phyloP scores from a whole-genome alignment of 2,329 filamentous ascomycete genomes.

The Calonectria pauciramosa region DNA sequence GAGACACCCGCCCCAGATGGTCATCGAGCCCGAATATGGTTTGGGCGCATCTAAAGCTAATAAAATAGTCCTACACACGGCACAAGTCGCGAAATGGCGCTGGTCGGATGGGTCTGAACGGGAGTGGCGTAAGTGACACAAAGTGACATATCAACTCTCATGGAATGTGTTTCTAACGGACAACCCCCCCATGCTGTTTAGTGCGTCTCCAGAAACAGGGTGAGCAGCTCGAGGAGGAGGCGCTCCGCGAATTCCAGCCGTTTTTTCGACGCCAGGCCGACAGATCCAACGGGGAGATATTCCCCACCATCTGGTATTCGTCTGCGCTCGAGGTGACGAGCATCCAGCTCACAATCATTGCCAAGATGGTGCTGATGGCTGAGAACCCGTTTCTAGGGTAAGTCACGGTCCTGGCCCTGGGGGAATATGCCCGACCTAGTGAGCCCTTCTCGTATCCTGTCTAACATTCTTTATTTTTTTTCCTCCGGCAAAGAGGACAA shows the following conservation, averaged over 20 bases:
- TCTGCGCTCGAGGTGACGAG: constrained; percentile 57
- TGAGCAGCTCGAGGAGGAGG: constrained; percentile 50
- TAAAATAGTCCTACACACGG: constrained; percentile 57
- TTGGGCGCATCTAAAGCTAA: constrained; percentile 54
- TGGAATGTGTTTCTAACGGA: not conserved
- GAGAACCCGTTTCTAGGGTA: constrained; percentile 56
- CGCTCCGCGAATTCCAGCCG: constrained; percentile 50
- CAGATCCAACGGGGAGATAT: constrained; percentile 54
- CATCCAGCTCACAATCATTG: constrained; percentile 56
- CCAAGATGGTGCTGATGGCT: constrained; percentile 55
- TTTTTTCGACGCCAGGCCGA: constrained; percentile 52
- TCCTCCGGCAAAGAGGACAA: constrained; percentile 34
- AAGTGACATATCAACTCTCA: not conserved
- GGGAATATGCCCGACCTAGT: not conserved
- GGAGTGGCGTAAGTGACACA: constrained; percentile 53
- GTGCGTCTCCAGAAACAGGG: constrained; percentile 54
- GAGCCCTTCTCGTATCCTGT: not conserved
- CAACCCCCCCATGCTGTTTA: constrained; percentile 23
- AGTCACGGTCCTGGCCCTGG: not conserved
- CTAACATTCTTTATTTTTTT: constrained; percentile 24
- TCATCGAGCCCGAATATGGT: constrained; percentile 51
- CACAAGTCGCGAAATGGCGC: constrained; percentile 57
- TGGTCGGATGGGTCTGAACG: constrained; percentile 52
- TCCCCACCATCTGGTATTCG: constrained; percentile 56
- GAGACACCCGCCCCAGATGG: constrained; percentile 54